Evolutionary conservation across 1,284 basidiomycete species (phyloP).

Genomic region (Taiwanofungus camphoratus): DNA sequence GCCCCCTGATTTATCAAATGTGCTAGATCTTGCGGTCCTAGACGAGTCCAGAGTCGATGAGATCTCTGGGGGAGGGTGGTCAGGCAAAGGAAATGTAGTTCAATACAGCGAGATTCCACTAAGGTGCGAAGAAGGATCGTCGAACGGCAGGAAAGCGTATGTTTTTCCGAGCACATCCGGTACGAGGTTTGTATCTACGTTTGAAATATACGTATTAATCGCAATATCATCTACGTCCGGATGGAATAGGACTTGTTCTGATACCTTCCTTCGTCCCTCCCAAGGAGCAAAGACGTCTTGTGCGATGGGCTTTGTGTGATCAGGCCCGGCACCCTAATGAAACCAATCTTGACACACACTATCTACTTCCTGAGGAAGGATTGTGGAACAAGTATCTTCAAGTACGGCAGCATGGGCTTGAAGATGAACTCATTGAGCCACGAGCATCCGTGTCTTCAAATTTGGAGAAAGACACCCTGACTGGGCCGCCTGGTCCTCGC

Average conservation of each 20-base stretch:
- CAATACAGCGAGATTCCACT: conserved; percentile 29
- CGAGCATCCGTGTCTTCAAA: conserved; percentile 19
- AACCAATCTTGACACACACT: conserved; percentile 84
- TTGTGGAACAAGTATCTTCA: conserved; percentile 62
- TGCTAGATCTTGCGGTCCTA: conserved; percentile 58
- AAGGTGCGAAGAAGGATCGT: conserved; percentile 2
- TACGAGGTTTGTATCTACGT: conserved; percentile 28
- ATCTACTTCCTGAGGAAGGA: conserved; percentile 63
- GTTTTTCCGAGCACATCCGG: conserved; percentile 50
- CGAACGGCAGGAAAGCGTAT: conserved; percentile 34
- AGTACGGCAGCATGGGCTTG: conserved; percentile 25
- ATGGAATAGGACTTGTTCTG: conserved; percentile 66
- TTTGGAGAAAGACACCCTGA: conserved; percentile 17
- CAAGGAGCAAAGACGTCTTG: conserved; percentile 57
- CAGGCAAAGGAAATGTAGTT: conserved; percentile 35
- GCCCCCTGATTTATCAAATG: conserved; percentile 61
- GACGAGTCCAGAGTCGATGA: conserved; percentile 36
- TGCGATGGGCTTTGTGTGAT: conserved; percentile 63
- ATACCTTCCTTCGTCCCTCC: conserved; percentile 66
- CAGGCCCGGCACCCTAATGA: conserved; percentile 79
- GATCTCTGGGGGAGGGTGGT: conserved; percentile 41
- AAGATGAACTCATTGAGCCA: conserved; percentile 37
- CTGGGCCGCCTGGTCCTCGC: conserved; percentile 45
- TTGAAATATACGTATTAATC: conserved; percentile 24
- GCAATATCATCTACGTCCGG: not conserved